Evolutionary conservation across 306 rosid species (phyloP).

Genomic region (Gynostemma pentaphyllum): DNA sequence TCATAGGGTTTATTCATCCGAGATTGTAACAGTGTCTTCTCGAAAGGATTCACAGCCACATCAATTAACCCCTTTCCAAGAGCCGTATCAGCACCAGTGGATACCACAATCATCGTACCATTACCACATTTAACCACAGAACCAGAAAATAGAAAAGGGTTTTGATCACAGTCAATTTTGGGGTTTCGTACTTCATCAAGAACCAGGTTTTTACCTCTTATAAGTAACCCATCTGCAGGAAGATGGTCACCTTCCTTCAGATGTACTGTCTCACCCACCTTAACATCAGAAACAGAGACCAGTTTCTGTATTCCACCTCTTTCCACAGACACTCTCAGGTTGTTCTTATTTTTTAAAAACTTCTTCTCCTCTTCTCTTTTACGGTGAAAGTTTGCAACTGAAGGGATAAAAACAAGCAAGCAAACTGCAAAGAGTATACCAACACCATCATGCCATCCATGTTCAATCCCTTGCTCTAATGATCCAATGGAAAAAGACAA

Average conservation of each 20-base stretch:
- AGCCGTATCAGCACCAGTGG: slow-evolving; percentile 15
- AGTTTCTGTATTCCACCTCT: background rate
- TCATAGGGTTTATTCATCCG: slow-evolving; percentile 30
- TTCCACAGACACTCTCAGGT: slow-evolving; percentile 17
- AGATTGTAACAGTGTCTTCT: slow-evolving; percentile 24
- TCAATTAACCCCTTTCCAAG: slow-evolving; percentile 11
- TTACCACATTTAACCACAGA: slow-evolving; percentile 35
- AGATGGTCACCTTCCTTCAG: slow-evolving; percentile 30
- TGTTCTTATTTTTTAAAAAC: slow-evolving; percentile 15
- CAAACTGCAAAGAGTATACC: slow-evolving; percentile 25
- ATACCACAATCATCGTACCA: slow-evolving; percentile 50
- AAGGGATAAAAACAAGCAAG: slow-evolving; percentile 24
- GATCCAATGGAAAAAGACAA: slow-evolving; percentile 32
- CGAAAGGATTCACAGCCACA: background rate
- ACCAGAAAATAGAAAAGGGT: slow-evolving; percentile 45
- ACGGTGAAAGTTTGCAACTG: slow-evolving; percentile 15
- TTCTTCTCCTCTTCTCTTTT: slow-evolving; percentile 18
- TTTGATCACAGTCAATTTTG: slow-evolving; percentile 13
- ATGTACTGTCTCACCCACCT: slow-evolving; percentile 29
- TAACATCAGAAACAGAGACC: slow-evolving; percentile 18
- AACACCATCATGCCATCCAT: slow-evolving; percentile 53
- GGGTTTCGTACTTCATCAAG: slow-evolving; percentile 17
- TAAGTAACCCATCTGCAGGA: slow-evolving; percentile 55
- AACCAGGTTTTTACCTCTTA: slow-evolving; percentile 10
- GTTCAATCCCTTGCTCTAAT: slow-evolving; percentile 28